Evolutionary conservation across 2,329 filamentous ascomycete species (phyloP).

Genomic region (Sordariomycetes sp.): DNA sequence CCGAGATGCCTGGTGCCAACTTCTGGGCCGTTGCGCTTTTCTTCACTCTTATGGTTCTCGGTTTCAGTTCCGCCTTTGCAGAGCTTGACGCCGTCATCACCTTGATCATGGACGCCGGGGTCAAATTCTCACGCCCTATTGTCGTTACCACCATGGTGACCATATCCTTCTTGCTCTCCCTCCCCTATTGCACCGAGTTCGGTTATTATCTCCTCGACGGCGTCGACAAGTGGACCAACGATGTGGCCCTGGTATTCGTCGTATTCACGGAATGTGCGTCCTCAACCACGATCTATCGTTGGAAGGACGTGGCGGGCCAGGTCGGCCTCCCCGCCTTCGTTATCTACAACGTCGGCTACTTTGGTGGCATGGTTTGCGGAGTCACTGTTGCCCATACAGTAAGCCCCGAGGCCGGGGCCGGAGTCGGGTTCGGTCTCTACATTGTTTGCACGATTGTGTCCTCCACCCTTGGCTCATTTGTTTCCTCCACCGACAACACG

Average conservation of each 20-base stretch:
- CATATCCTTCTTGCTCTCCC: conserved; percentile 39
- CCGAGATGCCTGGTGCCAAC: conserved; percentile 45
- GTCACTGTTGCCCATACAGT: conserved; percentile 36
- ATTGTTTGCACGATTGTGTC: conserved; percentile 27
- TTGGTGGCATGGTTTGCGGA: conserved; percentile 40
- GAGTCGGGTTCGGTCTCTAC: conserved; percentile 41
- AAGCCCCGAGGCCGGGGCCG: conserved; percentile 32
- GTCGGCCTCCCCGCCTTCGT: conserved; percentile 30
- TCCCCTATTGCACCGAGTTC: conserved; percentile 47
- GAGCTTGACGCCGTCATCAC: conserved; percentile 48
- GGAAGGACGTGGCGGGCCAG: conserved; percentile 32
- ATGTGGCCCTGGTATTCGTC: conserved; percentile 42
- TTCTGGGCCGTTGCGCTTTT: conserved; percentile 49
- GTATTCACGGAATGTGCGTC: conserved; percentile 40
- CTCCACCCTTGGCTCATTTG: conserved; percentile 24
- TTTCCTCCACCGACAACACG: conserved; percentile 27
- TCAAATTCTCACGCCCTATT: conserved; percentile 30
- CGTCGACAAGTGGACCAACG: conserved; percentile 45
- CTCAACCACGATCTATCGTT: conserved; percentile 42
- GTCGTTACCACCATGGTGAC: conserved; percentile 39
- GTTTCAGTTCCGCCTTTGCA: conserved; percentile 47
- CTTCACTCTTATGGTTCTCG: conserved; percentile 46
- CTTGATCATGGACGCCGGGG: conserved; percentile 39
- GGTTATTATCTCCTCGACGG: conserved; percentile 44
- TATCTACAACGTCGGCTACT: conserved; percentile 39